A percentile compares a stretch with the other conserved stretches of the same genome.
Evolutionary conservation across 192 early-diverging fungal genomes (phyloP).

Genomic region (Coemansia sp.): DNA sequence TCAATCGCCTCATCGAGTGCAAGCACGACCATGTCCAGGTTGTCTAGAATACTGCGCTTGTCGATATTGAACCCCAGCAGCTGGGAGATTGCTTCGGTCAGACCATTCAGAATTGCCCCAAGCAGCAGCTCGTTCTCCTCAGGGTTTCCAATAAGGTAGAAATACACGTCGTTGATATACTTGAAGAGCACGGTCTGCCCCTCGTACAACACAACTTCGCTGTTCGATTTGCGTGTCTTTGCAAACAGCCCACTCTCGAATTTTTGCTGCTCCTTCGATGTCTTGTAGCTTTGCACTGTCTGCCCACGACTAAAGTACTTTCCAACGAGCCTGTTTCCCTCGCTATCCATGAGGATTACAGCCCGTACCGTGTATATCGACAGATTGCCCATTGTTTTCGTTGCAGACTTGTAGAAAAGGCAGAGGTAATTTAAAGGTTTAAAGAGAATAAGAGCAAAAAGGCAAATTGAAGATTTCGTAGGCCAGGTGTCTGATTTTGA

Average conservation of each 20-base stretch:
- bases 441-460: constrained; percentile 6
- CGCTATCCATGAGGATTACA: constrained; percentile 86
- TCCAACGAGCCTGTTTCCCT: constrained; percentile 87
- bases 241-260: constrained; percentile 92
- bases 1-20: too few species aligned
- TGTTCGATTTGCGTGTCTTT: constrained; percentile 79
- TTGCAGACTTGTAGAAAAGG: too few species aligned
- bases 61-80: constrained; percentile 89
- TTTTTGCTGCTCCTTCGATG: constrained; percentile 78
- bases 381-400: constrained; percentile 82
- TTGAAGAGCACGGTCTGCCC: constrained; percentile 89
- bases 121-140: constrained; percentile 97
- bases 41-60: too few species aligned
- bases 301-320: constrained; percentile 79
- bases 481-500: not conserved
- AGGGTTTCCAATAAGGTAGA: constrained; percentile 85
- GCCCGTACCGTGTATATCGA: constrained; percentile 86
- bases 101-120: constrained; percentile 69
- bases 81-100: constrained; percentile 82
- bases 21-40: too few species aligned
- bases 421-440: too few species aligned
- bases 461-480: too few species aligned
- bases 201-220: constrained; percentile 93
- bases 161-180: constrained; percentile 80
- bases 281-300: constrained; percentile 31